Evolutionary conservation across 2,329 filamentous ascomycete species (phyloP).

Genomic region (Apiospora pterosperma): DNA sequence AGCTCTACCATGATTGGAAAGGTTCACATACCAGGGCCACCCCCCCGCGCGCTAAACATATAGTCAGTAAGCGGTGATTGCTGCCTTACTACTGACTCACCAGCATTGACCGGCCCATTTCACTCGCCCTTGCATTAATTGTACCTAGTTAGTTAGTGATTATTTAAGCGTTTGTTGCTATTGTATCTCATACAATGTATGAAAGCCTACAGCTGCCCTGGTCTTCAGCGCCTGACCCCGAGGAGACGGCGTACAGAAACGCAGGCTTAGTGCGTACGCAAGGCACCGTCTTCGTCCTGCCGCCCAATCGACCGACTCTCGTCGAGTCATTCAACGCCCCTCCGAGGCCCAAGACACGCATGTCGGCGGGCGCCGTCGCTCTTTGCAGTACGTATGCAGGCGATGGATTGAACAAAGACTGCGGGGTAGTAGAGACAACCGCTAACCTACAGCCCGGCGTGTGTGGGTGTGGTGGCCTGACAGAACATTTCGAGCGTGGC

Average conservation of each 20-base stretch:
- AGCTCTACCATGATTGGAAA: too few species aligned
- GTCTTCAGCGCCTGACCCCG: background rate
- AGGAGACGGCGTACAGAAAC: background rate
- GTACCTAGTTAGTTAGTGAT: too few species aligned
- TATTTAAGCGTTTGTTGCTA: too few species aligned
- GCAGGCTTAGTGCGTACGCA: background rate
- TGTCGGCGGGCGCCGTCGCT: background rate
- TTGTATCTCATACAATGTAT: too few species aligned
- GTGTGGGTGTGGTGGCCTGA: background rate
- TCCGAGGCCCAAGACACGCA: constrained; percentile 2
- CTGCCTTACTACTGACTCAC: too few species aligned
- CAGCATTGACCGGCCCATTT: too few species aligned
- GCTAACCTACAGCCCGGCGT: too few species aligned
- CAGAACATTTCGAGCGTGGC: background rate
- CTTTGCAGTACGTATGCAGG: background rate
- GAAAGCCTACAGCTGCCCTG: background rate
- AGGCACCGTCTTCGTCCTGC: constrained; percentile 2
- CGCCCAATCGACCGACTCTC: background rate
- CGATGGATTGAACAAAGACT: too few species aligned
- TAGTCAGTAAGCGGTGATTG: too few species aligned
- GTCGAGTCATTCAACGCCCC: background rate
- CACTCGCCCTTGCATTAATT: too few species aligned
- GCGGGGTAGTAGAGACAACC: background rate
- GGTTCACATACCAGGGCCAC: too few species aligned
- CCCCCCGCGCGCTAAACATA: too few species aligned